Conservation (phyloP, 345 rosid species). For the Lepidium aucheri region DNA sequence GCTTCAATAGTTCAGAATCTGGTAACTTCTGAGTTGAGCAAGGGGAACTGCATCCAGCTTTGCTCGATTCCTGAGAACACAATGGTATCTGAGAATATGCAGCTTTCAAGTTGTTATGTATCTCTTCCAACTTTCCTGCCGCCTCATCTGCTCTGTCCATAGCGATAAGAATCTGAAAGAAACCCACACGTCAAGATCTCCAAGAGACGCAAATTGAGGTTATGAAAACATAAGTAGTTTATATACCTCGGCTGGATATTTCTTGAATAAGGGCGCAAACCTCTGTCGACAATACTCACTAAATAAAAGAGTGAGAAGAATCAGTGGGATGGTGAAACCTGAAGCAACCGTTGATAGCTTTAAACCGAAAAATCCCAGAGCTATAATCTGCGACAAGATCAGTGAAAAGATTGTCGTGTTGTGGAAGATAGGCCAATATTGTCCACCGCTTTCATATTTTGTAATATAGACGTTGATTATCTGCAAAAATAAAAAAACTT, state of each 20-base stretch:
- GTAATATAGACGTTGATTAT: constrained; percentile 64
- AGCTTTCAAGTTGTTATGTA: constrained; percentile 34
- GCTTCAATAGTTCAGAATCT: constrained; percentile 22
- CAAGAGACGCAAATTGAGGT: neutral
- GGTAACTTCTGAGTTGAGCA: constrained; percentile 11
- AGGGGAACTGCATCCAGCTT: constrained; percentile 7
- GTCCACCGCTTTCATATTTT: constrained; percentile 80
- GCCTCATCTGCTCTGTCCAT: constrained; percentile 77
- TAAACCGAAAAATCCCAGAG: constrained; percentile 76
- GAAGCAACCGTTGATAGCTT: constrained; percentile 64
- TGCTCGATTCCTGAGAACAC: constrained; percentile 21
- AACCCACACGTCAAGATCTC: constrained; percentile 21
- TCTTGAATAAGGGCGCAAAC: constrained; percentile 55
- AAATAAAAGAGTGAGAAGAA: constrained; percentile 64
- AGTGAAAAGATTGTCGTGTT: constrained; percentile 81
- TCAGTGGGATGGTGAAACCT: constrained; percentile 65
- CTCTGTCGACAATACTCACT: constrained; percentile 76
- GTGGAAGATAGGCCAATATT: constrained; percentile 78
- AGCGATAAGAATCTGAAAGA: constrained; percentile 53
- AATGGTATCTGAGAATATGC: constrained; percentile 70
- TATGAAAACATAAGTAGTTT: neutral
- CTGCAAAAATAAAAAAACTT: constrained; percentile 30
- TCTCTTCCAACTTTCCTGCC: constrained; percentile 47
- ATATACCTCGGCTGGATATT: constrained; percentile 59
- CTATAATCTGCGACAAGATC: constrained; percentile 74